These are phyloP conservation scores for Trichoderma simmonsii DNA, from an alignment of 2,329 filamentous ascomycete genomes.

Conservation along the genomic window DNA sequence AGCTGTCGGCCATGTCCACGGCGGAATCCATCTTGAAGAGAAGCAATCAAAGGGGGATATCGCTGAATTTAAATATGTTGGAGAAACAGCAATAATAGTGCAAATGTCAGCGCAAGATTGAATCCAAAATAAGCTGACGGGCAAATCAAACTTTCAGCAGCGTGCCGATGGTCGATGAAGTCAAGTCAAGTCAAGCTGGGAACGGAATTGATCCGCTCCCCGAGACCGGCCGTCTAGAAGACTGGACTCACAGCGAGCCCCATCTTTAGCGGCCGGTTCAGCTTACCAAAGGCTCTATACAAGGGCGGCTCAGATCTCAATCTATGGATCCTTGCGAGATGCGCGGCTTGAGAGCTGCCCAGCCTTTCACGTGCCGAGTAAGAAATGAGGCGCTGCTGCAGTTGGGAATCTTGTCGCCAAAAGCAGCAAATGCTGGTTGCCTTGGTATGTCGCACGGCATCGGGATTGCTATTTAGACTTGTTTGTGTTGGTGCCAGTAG, in stretches of 20 bases:
- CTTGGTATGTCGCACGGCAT: not conserved
- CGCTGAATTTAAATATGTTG: not conserved
- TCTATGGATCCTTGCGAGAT: not conserved
- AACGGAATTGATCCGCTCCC: not conserved
- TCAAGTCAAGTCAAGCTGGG: not conserved
- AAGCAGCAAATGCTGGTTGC: not conserved
- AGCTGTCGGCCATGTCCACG: slow-evolving; percentile 81
- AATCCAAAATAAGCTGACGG: slow-evolving; percentile 1
- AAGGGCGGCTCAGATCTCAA: not conserved
- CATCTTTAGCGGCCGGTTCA: slow-evolving; percentile 5
- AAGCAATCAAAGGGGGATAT: not conserved
- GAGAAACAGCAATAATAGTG: not conserved
- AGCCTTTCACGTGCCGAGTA: not conserved
- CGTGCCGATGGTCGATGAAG: not conserved
- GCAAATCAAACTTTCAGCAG: not conserved
- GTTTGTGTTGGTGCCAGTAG: not conserved
- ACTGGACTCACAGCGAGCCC: not conserved
- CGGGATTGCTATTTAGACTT: not conserved
- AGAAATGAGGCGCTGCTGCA: not conserved
- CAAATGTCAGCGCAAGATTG: not conserved
- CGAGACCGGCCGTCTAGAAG: slow-evolving; percentile 13
- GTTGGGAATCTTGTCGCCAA: not conserved
- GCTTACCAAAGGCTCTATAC: not conserved
- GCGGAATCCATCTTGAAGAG: slow-evolving; percentile 71
- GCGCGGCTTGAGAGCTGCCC: too few relatives aligned